phyloP scores from a whole-genome alignment of 345 rosid genomes.

The Psidium guajava region DNA sequence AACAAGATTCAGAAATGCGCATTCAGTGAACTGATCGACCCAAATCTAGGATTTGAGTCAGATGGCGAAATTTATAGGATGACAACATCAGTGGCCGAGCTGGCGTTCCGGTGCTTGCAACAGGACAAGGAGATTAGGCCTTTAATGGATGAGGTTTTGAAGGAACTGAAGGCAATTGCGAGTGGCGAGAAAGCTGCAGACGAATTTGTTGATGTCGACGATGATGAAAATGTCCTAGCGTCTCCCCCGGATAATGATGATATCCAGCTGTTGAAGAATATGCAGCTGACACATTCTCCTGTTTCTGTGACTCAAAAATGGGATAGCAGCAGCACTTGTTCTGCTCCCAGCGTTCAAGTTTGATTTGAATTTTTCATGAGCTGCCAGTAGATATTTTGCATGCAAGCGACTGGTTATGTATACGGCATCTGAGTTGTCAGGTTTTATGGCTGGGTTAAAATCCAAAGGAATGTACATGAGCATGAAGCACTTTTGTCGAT shows the following conservation, averaged over 20 bases:
- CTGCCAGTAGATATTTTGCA: neutral
- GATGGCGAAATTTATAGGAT: neutral
- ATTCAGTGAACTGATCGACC: neutral
- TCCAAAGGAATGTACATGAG: neutral
- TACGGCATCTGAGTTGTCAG: neutral
- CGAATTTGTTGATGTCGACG: neutral
- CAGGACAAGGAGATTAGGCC: neutral
- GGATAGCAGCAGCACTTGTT: neutral
- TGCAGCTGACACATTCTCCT: neutral
- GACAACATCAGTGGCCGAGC: neutral
- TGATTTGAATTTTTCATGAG: neutral
- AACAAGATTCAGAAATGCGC: neutral
- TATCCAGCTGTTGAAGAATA: neutral
- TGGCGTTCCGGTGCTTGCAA: neutral
- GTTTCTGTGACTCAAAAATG: neutral
- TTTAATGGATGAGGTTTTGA: neutral
- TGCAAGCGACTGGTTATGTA: neutral
- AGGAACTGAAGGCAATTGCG: neutral
- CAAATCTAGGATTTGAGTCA: neutral
- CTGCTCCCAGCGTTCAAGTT: neutral
- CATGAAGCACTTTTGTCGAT: neutral
- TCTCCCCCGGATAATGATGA: neutral
- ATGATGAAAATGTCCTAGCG: neutral
- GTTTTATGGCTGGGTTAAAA: neutral
- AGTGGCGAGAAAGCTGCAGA: neutral